Evolutionary conservation across 2,329 filamentous ascomycete genomes (phyloP).

Genomic region (Phyllosticta citriasiana): DNA sequence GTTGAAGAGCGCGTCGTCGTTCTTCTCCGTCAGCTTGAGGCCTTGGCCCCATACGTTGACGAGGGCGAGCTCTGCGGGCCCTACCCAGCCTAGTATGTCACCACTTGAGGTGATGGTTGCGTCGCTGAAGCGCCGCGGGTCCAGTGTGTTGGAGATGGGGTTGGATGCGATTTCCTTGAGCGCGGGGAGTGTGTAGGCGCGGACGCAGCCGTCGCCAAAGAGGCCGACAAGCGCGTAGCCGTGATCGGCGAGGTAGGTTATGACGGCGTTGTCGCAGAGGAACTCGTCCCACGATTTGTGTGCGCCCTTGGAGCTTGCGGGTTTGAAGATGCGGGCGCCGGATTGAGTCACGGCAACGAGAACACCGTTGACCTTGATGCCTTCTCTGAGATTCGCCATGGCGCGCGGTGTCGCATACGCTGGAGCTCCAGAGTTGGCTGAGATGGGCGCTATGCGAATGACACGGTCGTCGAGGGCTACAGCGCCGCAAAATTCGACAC

Average conservation of each 20-base stretch:
- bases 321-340: slow-evolving; percentile 80
- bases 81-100: slow-evolving; percentile 78
- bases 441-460: slow-evolving; percentile 68
- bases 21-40: slow-evolving; percentile 12
- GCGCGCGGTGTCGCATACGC: slow-evolving; percentile 65
- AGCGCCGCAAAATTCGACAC: slow-evolving; percentile 60
- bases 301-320: slow-evolving; percentile 77
- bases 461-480: slow-evolving; percentile 56
- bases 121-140: slow-evolving; percentile 60
- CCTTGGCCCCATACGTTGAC: slow-evolving; percentile 79
- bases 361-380: slow-evolving; percentile 66
- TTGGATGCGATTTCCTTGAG: slow-evolving; percentile 72
- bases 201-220: slow-evolving; percentile 71
- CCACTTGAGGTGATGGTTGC: slow-evolving; percentile 66
- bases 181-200: slow-evolving; percentile 77
- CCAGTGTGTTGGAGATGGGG: slow-evolving; percentile 55
- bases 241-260: slow-evolving; percentile 64
- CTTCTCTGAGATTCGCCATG: slow-evolving; percentile 67
- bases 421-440: slow-evolving; percentile 63
- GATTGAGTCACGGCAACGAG: slow-evolving; percentile 65
- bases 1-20: slow-evolving; percentile 68
- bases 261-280: slow-evolving; percentile 69
- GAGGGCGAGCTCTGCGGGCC: slow-evolving; percentile 74
- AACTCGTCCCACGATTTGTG: slow-evolving; percentile 79
- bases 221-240: slow-evolving; percentile 73